Percentiles rank a stretch among this genome's conserved stretches.
These are phyloP conservation scores for Zygosaccharomyces pseudorouxii DNA, from an alignment of 805 yeast species.

Conservation along the genomic window DNA sequence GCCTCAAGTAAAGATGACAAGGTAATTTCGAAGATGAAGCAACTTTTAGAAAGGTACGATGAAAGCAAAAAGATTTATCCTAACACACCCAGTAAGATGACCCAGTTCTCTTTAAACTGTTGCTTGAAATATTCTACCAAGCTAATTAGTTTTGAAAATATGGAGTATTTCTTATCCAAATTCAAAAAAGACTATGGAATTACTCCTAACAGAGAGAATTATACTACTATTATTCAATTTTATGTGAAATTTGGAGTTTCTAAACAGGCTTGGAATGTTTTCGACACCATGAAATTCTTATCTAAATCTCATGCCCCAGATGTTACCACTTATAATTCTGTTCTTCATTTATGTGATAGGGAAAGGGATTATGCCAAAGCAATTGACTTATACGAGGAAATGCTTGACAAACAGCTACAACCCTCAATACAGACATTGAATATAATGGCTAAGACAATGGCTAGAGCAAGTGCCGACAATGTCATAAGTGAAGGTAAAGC, in stretches of 20 bases:
- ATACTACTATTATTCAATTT: constrained; percentile 30
- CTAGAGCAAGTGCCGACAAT: constrained; percentile 27
- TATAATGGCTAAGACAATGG: constrained; percentile 26
- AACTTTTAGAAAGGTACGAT: constrained; percentile 22
- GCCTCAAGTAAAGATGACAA: constrained; percentile 6
- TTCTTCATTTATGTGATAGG: constrained; percentile 62
- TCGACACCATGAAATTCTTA: constrained; percentile 81
- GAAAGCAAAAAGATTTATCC: constrained; percentile 2
- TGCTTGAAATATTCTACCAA: constrained; percentile 27
- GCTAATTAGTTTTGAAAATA: constrained; percentile 16
- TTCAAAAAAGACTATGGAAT: constrained; percentile 25
- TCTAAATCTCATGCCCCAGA: constrained; percentile 66
- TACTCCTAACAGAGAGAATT: constrained; percentile 28
- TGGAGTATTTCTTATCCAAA: constrained; percentile 26
- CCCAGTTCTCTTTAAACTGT: constrained; percentile 22
- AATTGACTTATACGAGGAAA: constrained; percentile 68
- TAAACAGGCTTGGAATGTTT: constrained; percentile 61
- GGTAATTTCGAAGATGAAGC: constrained; percentile 20
- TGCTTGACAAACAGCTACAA: constrained; percentile 37
- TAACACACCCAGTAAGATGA: constrained; percentile 8
- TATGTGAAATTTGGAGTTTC: constrained; percentile 17
- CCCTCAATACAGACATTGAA: constrained; percentile 22
- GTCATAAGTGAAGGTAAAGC: constrained; percentile 29
- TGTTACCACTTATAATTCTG: constrained; percentile 59
- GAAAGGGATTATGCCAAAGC: constrained; percentile 67